Evolutionary conservation across 139 green algal genomes (phyloP), one percentile per base, ranked within the genome.

Genomic region (Micractinium sp.): DNA sequence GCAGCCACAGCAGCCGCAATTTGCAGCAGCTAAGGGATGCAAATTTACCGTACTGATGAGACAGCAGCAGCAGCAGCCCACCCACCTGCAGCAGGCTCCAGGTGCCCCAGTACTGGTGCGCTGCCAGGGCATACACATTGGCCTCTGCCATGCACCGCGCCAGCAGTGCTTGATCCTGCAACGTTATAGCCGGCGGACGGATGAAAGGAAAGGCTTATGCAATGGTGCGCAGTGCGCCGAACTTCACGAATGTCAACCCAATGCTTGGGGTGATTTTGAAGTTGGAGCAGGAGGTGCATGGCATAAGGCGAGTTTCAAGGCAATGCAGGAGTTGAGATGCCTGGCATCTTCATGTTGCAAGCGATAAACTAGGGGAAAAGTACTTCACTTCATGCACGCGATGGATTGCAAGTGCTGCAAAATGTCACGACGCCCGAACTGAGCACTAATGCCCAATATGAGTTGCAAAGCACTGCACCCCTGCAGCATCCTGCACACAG

Each of bases 31-130:
- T n/a, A n/a, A n/a, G n/a, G n/a, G n/a, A 41, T 79, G n/a, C n/a
- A 41, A 77, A 38, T 74, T 27, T 27, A 36, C 16, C 69, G 69
- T 33, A 76, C 31, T 15, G 27, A 33, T 33, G 69, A 4, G 31
- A 16, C 67, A 35, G 67, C 73, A 39, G 73, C n/a, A 39, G 2
- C 35, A 60, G 16, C 76, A 61, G 47, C 41, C 39, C 3, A 18
- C 82, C 90, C 36, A 88, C 92, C 88, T 99, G 97, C 3, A 98
- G 91, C 33, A 98, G 86, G 1, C 92, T 89, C 97, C 98, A 99
- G 0, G 98, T 80, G n/a, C 95, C 96, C 98, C 98, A 99, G 85
- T 95, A 99, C n/a, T 96, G 84, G 80, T 99, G 98, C 1, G 95
- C 95, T 7, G 93, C 96, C 18, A 99, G 93, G 0, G 96, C 90